Evolutionary conservation across 2,329 filamentous ascomycete species (phyloP).

Genomic region (Fusarium sambucinum): DNA sequence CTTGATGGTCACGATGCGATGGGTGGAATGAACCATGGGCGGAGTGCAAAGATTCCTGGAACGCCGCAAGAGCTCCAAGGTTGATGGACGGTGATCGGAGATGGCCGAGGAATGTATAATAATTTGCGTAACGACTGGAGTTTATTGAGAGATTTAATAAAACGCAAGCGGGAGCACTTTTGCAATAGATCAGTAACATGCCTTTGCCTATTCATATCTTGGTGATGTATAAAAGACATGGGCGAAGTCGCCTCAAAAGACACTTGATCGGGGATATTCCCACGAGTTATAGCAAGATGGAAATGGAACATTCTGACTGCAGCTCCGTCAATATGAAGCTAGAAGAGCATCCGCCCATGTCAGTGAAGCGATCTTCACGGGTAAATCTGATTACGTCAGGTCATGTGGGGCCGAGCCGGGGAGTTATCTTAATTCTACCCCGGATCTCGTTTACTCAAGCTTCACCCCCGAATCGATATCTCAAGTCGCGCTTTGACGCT

Average conservation of each 20-base stretch:
- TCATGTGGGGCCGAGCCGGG: conserved; percentile 8
- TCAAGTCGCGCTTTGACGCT: background rate
- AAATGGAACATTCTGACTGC: background rate
- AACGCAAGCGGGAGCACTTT: background rate
- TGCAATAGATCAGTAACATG: background rate
- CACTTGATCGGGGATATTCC: background rate
- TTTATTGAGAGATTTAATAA: background rate
- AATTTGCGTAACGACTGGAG: background rate
- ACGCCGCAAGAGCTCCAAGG: conserved; percentile 7
- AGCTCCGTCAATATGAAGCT: too few relatives aligned
- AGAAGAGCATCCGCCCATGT: too few relatives aligned
- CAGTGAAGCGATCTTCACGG: too few relatives aligned
- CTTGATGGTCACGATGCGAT: background rate
- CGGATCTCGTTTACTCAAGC: conserved; percentile 20
- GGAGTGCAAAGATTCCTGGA: background rate
- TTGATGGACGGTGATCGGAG: background rate
- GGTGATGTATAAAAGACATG: background rate
- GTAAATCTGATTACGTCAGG: conserved; percentile 18
- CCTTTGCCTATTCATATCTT: background rate
- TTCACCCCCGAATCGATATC: conserved; percentile 20
- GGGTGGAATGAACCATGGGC: background rate
- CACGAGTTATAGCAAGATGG: background rate
- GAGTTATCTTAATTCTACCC: too few relatives aligned
- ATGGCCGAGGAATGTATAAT: background rate
- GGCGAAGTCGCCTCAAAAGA: background rate